These are phyloP conservation scores for Aspergillus udagawae DNA, from an alignment of 2,329 filamentous ascomycete genomes.

Conservation along the genomic window DNA sequence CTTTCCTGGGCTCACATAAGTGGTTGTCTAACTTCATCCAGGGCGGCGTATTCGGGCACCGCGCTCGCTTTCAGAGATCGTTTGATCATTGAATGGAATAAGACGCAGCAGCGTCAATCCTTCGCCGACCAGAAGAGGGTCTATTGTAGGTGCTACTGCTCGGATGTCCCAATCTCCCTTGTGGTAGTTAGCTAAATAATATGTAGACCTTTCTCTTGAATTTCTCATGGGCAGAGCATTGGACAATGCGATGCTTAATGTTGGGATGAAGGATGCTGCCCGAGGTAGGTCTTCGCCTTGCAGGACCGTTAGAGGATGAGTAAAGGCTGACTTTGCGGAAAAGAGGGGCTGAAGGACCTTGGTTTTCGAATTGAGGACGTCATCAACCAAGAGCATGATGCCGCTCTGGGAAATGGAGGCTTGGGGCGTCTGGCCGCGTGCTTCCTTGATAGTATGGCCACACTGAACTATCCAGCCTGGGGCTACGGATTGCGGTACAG, in stretches of 20 bases:
- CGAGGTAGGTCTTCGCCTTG: conserved; percentile 56
- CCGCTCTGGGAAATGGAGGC: conserved; percentile 91
- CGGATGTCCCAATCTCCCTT: not conserved
- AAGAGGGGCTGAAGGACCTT: conserved; percentile 80
- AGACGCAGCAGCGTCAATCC: conserved; percentile 94
- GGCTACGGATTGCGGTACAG: conserved; percentile 93
- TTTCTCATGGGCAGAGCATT: conserved; percentile 95
- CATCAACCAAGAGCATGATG: conserved; percentile 91
- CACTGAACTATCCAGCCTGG: conserved; percentile 94
- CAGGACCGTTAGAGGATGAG: conserved; percentile 8
- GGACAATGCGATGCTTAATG: conserved; percentile 98
- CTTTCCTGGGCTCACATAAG: not conserved
- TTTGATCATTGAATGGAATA: conserved; percentile 94
- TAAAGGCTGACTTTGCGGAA: conserved; percentile 13
- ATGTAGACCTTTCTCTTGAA: conserved; percentile 78
- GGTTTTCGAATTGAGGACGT: conserved; percentile 97
- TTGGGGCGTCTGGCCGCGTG: conserved; percentile 92
- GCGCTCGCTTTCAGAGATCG: conserved; percentile 90
- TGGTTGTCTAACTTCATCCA: conserved; percentile 21
- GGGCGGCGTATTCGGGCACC: conserved; percentile 85
- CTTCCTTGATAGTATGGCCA: conserved; percentile 93
- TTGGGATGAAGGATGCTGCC: conserved; percentile 80
- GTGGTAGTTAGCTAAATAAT: not conserved
- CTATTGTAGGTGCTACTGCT: conserved; percentile 60
- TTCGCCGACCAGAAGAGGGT: conserved; percentile 86